These are phyloP conservation scores for Kwoniella pini DNA, from an alignment of 768 basidiomycete genomes.

Conservation along the genomic window DNA sequence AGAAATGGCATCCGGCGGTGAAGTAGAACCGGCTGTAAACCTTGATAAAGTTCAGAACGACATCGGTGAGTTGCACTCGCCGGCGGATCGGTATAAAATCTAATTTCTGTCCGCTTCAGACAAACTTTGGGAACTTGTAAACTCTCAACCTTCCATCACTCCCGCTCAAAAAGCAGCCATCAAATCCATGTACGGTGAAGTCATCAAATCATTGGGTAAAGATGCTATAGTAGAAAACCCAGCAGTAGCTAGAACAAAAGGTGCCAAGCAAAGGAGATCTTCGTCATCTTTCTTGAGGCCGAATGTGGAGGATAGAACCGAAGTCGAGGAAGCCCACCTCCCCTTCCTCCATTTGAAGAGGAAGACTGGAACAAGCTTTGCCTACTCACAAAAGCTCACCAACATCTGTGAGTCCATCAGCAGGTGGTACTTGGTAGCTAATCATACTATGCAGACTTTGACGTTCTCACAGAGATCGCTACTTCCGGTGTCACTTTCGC, in stretches of 20 bases:
- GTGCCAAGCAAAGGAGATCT: conserved; percentile 65
- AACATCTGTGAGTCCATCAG: conserved; percentile 57
- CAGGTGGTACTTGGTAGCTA: background rate
- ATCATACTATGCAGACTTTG: conserved; percentile 70
- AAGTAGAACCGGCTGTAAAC: conserved; percentile 81
- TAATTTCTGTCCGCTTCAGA: too few relatives aligned
- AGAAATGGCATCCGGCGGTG: conserved; percentile 95
- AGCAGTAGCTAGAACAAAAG: conserved; percentile 35
- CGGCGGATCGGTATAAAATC: too few relatives aligned
- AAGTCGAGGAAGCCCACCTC: conserved; percentile 83
- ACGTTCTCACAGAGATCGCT: conserved; percentile 96
- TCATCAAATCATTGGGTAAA: conserved; percentile 79
- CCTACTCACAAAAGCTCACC: conserved; percentile 95
- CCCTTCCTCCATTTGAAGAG: conserved; percentile 95
- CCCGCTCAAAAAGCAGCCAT: conserved; percentile 77
- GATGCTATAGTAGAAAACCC: conserved; percentile 26
- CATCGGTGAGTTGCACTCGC: conserved; percentile 61
- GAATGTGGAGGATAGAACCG: conserved; percentile 62
- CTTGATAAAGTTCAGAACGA: conserved; percentile 98
- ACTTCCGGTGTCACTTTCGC: conserved; percentile 98
- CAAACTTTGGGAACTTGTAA: conserved; percentile 96
- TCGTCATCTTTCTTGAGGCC: conserved; percentile 98
- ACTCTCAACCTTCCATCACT: conserved; percentile 94
- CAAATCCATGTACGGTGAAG: conserved; percentile 83
- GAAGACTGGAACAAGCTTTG: conserved; percentile 91